These are phyloP conservation scores for Crepidotus variabilis DNA, from an alignment of 768 basidiomycete species.

Conservation along the genomic window DNA sequence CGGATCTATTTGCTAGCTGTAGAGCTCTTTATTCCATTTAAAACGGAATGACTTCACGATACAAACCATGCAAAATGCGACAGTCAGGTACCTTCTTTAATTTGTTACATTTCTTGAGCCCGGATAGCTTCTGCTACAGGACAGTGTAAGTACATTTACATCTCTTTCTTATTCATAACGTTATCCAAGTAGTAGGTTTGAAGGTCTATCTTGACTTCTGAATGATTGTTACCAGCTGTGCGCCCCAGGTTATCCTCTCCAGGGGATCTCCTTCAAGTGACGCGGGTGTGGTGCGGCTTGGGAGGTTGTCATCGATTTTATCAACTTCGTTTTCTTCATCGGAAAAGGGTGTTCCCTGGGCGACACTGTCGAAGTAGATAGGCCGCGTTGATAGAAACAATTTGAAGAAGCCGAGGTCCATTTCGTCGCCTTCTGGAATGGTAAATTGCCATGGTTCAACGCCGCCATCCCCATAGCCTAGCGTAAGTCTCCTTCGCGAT, in stretches of 20 bases:
- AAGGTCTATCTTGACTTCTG: no score
- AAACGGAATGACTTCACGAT: no score
- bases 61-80: no score
- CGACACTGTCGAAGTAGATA: conserved; percentile 29
- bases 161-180: no score
- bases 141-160: no score
- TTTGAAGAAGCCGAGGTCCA: conserved; percentile 41
- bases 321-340: background rate
- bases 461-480: conserved; percentile 39
- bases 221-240: background rate
- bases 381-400: conserved; percentile 35
- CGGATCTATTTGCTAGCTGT: background rate
- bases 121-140: no score
- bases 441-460: conserved; percentile 26
- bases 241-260: background rate
- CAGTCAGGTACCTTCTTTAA: no score
- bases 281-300: background rate
- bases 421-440: conserved; percentile 23
- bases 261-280: background rate
- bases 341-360: conserved; percentile 30
- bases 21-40: background rate
- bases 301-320: background rate
- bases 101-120: no score
- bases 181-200: no score
- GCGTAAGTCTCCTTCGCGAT: conserved; percentile 21